Evolutionary conservation across 2,329 filamentous ascomycete genomes (phyloP), one percentile per base, ranked within the genome.

Genomic region (Lizonia empirigonia): DNA sequence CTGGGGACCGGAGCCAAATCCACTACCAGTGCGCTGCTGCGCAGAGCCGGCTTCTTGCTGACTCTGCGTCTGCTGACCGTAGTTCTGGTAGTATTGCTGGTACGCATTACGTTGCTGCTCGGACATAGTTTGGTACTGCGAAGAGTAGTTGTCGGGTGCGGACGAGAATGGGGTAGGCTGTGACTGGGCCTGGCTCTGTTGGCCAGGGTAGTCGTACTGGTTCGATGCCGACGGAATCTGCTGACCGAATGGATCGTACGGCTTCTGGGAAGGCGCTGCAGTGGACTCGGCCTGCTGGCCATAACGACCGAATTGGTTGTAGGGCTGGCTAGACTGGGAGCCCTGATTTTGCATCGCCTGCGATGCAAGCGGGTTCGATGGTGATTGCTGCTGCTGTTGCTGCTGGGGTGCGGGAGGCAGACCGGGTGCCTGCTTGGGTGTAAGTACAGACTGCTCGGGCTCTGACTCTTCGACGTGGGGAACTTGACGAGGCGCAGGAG

Each of bases 161-260:
- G 89, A 89, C 63, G 86, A 90, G 74, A 88, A 88, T 24, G 82
- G 82, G 39, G 82, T 86, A 64, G 82, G 84, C 55, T 83, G 82
- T 62, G 85, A 83, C 48, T 82, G 82, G 34, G 73, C 76, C 58
- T 87, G 87, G 52, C 79, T 76, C 39, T 76, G 72, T 18, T 80
- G 77, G 44, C 78, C 67, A 30, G 74, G 73, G 58, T 79, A 81
- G 42, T 80, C 78, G 60, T 74, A 80, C 44, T 76, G 74, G 56
- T 63, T 76, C 23, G 72, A 74, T 42, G 77, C 77, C 49, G 78
- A 81, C 9, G 63, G 63, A 57, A 84, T 81, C 70, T 91, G 90
- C 70, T 95, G 90, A 62, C 82, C 84, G 71, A 96, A 97, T 0
- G 90, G 84, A 70, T 97, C 93, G 74, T 91, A 92, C 2, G 88